These are phyloP conservation scores for Penicillium atrosanguineum DNA, from an alignment of 495 filamentous ascomycete genomes.

Conservation along the genomic window DNA sequence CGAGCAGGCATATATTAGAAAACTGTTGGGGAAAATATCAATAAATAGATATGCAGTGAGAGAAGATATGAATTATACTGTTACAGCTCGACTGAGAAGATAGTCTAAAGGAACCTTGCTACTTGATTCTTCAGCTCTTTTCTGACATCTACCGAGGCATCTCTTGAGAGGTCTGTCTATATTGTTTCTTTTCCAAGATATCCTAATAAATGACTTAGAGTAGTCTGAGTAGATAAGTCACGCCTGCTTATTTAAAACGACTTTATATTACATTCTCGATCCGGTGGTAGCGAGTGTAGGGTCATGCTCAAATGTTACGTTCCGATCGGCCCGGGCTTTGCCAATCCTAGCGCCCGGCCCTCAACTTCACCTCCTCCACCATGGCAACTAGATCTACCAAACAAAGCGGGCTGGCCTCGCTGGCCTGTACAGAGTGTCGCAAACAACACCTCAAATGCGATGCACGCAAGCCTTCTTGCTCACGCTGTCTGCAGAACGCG, in stretches of 20 bases:
- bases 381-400: constrained; percentile 11
- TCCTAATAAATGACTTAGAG: no score
- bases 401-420: constrained; percentile 24
- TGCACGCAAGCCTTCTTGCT: constrained; percentile 34
- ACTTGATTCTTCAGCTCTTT: no score
- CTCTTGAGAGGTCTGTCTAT: no score
- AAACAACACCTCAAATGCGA: constrained; percentile 47
- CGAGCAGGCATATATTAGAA: not conserved
- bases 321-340: not conserved
- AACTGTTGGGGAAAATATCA: not conserved
- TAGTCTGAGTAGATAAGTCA: no score
- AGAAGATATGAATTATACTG: not conserved
- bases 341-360: not conserved
- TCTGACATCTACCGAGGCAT: no score
- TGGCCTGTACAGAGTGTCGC: constrained; percentile 44
- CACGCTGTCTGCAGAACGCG: constrained; percentile 32
- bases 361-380: not conserved
- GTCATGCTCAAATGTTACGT: no score
- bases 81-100: not conserved
- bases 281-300: no score
- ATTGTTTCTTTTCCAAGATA: no score
- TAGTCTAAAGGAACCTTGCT: no score
- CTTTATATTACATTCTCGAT: no score
- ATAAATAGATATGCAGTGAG: not conserved
- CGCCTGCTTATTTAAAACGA: no score